Evolutionary conservation across 208 protist species (phyloP).

Genomic region (Acanthamoeba royreba): DNA sequence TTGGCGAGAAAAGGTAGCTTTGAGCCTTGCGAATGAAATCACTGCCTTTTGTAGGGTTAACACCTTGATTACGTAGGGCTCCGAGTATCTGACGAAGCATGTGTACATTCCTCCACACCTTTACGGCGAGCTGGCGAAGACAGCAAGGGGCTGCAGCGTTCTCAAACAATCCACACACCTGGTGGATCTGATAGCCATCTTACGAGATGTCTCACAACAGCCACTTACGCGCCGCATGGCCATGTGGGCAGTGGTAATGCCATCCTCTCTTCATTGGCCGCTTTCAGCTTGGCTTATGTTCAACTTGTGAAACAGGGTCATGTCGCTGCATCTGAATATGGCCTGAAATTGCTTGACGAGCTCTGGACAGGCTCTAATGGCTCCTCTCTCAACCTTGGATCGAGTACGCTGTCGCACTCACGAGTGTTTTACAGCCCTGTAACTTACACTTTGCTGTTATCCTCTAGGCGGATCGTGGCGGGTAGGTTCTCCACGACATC

Average conservation of each 20-base stretch:
- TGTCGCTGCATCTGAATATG: neutral
- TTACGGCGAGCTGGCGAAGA: constrained; percentile 73
- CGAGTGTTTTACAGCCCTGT: neutral
- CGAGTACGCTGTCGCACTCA: neutral
- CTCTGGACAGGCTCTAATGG: neutral
- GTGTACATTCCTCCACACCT: constrained; percentile 66
- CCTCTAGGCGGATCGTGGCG: neutral
- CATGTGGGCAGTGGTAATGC: neutral
- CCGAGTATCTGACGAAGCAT: constrained; percentile 6
- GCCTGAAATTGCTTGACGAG: neutral
- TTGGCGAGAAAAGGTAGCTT: neutral
- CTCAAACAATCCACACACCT: neutral
- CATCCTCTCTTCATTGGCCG: neutral
- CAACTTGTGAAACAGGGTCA: neutral
- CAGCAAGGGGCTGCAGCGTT: constrained; percentile 56
- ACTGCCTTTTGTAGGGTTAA: neutral
- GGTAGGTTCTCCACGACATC: neutral
- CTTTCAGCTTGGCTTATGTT: neutral
- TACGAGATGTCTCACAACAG: neutral
- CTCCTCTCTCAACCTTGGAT: neutral
- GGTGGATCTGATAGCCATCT: neutral
- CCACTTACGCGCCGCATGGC: neutral
- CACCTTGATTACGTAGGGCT: neutral
- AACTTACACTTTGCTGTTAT: neutral
- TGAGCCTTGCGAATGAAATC: neutral